Percentiles rank a stretch among this genome's conserved stretches.
Conservation (phyloP, 805 yeast genomes). For the Wickerhamiella spandovensis region DNA sequence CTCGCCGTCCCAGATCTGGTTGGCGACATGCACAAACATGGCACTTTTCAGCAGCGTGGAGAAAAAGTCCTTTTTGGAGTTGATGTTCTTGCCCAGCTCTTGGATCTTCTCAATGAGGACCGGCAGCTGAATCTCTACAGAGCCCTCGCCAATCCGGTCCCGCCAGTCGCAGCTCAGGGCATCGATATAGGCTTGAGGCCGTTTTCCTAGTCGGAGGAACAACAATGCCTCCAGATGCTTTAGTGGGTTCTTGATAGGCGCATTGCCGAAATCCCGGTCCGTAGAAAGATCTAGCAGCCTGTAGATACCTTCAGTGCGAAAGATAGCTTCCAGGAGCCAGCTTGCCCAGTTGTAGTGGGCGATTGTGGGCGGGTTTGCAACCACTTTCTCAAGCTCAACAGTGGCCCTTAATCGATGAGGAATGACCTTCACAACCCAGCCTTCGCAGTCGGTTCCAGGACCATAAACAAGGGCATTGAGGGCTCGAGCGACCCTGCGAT, state of each 20-base stretch:
- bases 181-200: not conserved
- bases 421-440: slow-evolving; percentile 7
- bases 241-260: slow-evolving; percentile 10
- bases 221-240: slow-evolving; percentile 11
- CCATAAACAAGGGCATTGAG: slow-evolving; percentile 14
- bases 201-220: slow-evolving; percentile 8
- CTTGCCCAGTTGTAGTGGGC: slow-evolving; percentile 15
- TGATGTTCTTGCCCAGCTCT: not conserved
- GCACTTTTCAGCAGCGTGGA: slow-evolving; percentile 10
- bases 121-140: not conserved
- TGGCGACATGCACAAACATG: slow-evolving; percentile 9
- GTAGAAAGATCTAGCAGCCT: slow-evolving; percentile 11
- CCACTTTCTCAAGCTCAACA: slow-evolving; percentile 5
- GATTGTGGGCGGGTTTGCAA: slow-evolving; percentile 7
- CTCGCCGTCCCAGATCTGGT: slow-evolving; percentile 6
- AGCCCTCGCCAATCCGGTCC: not conserved
- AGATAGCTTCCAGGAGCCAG: slow-evolving; percentile 10
- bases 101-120: not conserved
- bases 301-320: slow-evolving; percentile 14
- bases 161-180: slow-evolving; percentile 1
- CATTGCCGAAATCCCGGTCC: slow-evolving; percentile 13
- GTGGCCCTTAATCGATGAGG: slow-evolving; percentile 8
- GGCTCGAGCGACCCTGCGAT: slow-evolving; percentile 6
- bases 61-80: slow-evolving; percentile 9
- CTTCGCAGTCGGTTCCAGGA: slow-evolving; percentile 12